Base-by-base conservation (phyloP, 2,329 filamentous ascomycete genomes). In the Metarhizium rileyi region DNA sequence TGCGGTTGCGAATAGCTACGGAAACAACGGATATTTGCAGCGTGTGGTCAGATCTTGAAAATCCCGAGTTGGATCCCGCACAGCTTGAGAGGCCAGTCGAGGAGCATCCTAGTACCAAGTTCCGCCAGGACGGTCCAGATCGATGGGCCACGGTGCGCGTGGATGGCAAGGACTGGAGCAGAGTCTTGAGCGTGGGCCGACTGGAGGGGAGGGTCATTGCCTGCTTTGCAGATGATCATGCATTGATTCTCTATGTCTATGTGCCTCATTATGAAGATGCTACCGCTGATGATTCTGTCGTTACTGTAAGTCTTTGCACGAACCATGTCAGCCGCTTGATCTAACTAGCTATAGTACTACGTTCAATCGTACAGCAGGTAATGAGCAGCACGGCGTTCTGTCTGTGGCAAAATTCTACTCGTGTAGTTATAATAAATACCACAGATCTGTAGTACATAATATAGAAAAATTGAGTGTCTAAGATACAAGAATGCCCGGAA, bases 141-240 rank as follows among this genome's bases (percentile, higher is more conserved):
- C 83, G 81, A 43, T 97, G 91, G 89, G 88, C 90, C 1, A 89
- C 81, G 23, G 91, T 97, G 33, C 77, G 87, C 48, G 90, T 97
- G 23, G 93, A 97, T 68, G 93, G 90, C 30, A 86, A 83, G 64
- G 93, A 98, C 64, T 97, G 93, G 91, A 89, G 89, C 28, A 82
- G 81, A 57, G 91, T 97, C n/a, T 74, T 98, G 56, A 94, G 89
- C 65, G 90, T 97, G 12, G 91, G 91, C 1, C 76, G 90, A 46
- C 70, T 97, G 27, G 91, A 93, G 58, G 91, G 90, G 1, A 78
- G 89, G 57, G 91, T 97, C 47, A 93, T 97, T 71, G 93, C 90
- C 50, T 96, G 90, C 63, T 90, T 94, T 65, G 83, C 83, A 36
- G 76, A 93, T 60, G 85, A 87, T 48, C 83, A 90, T 63, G 87